Evolutionary conservation across 257 asterid genomes (phyloP).

Genomic region (Salvia rosmarinus): DNA sequence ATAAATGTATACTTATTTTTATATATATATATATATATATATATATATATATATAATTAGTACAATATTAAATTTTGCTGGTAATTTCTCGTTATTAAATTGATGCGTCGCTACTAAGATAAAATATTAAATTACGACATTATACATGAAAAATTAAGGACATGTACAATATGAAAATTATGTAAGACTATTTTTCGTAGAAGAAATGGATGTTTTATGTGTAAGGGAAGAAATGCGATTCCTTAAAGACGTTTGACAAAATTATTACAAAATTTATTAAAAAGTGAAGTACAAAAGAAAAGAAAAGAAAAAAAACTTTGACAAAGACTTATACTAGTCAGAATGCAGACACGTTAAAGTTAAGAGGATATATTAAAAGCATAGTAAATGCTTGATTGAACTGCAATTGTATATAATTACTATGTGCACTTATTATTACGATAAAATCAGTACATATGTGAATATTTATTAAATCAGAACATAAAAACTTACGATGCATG

Average conservation of each 20-base stretch:
- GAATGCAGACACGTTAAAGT: conserved; percentile 21
- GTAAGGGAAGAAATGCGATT: background rate
- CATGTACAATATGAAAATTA: background rate
- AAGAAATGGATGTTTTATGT: background rate
- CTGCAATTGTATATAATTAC: background rate
- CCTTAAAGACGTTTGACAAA: conserved; percentile 9
- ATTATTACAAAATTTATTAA: conserved; percentile 13
- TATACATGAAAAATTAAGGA: background rate
- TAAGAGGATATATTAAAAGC: conserved; percentile 13
- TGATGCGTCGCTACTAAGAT: too few species aligned
- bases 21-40: background rate
- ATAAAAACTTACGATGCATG: background rate
- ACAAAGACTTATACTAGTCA: conserved; percentile 18
- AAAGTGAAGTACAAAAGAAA: conserved; percentile 8
- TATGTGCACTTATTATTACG: background rate
- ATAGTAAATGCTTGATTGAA: conserved; percentile 15
- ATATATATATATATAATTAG: background rate
- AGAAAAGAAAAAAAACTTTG: conserved; percentile 11
- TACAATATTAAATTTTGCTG: background rate
- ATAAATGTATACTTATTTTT: background rate
- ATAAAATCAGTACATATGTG: background rate
- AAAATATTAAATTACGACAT: background rate
- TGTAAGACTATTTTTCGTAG: background rate
- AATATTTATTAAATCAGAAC: background rate
- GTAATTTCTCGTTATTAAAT: background rate